Conservation (phyloP, 768 basidiomycete species). For the Kwoniella newhampshirensis region DNA sequence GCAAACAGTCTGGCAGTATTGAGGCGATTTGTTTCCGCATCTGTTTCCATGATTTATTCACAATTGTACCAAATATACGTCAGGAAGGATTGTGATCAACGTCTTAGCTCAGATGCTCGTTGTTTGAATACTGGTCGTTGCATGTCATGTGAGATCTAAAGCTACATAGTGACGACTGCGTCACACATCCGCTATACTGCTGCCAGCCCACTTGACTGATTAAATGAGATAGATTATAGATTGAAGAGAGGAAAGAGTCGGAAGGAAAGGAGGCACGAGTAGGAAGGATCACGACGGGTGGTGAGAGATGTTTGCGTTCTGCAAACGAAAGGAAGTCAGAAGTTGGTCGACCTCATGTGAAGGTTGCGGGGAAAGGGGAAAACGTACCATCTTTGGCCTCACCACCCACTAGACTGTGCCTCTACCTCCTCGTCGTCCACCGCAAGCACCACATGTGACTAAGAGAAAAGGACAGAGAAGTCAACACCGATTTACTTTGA, state of each 20-base stretch:
- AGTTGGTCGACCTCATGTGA: neutral
- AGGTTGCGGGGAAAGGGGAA: neutral
- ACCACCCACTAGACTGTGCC: conserved; percentile 42
- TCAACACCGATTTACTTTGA: too few species aligned
- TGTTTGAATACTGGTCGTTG: conserved; percentile 19
- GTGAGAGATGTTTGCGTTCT: conserved; percentile 21
- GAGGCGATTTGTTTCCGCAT: too few species aligned
- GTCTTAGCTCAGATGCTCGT: too few species aligned
- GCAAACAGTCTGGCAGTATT: too few species aligned
- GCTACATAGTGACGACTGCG: conserved; percentile 7
- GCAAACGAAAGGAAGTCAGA: neutral
- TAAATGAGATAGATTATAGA: conserved; percentile 12
- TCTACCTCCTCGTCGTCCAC: conserved; percentile 39
- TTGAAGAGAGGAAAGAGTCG: neutral
- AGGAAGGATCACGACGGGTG: conserved; percentile 14
- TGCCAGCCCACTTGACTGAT: conserved; percentile 1
- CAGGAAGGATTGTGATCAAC: too few species aligned
- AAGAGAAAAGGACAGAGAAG: too few species aligned
- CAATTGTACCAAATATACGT: too few species aligned
- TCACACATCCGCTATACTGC: too few species aligned
- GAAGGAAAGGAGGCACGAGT: neutral
- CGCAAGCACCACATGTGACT: conserved; percentile 40
- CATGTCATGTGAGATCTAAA: conserved; percentile 21
- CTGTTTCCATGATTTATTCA: too few species aligned
- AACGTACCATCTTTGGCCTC: conserved; percentile 19